phyloP scores from a whole-genome alignment of 768 basidiomycete genomes.

The Gelatoporia subvermispora region DNA sequence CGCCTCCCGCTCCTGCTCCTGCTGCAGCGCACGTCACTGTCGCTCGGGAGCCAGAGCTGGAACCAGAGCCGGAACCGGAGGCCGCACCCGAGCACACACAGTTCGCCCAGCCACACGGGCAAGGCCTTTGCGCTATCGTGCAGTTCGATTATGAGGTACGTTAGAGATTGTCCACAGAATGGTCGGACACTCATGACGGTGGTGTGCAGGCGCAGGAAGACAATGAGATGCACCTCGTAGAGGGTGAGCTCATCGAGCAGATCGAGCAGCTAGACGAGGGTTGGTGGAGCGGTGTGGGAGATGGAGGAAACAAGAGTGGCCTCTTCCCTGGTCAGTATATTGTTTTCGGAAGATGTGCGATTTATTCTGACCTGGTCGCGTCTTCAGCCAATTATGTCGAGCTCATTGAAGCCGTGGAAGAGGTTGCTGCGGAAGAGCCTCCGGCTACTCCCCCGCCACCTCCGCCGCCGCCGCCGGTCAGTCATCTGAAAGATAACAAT shows the following conservation, averaged over 20 bases:
- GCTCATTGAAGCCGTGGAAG: slow-evolving; percentile 47
- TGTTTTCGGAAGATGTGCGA: neutral
- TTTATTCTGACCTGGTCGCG: neutral
- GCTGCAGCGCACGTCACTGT: slow-evolving; percentile 12
- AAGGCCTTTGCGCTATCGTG: slow-evolving; percentile 69
- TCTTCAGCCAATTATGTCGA: slow-evolving; percentile 82
- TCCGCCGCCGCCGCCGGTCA: slow-evolving; percentile 46
- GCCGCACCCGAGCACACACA: slow-evolving; percentile 37
- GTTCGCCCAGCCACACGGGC: slow-evolving; percentile 29
- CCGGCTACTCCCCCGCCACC: slow-evolving; percentile 49
- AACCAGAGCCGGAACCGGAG: slow-evolving; percentile 39
- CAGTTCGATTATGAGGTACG: slow-evolving; percentile 74
- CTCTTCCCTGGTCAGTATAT: slow-evolving; percentile 71
- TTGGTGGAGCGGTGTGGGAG: slow-evolving; percentile 85
- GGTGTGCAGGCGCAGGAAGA: slow-evolving; percentile 64
- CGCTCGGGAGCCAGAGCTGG: slow-evolving; percentile 25
- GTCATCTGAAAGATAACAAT: neutral
- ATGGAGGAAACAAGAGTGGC: slow-evolving; percentile 62
- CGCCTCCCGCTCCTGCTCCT: slow-evolving; percentile 30
- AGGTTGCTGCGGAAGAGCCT: slow-evolving; percentile 34
- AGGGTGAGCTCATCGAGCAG: slow-evolving; percentile 78
- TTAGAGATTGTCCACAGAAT: neutral
- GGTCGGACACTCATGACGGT: neutral
- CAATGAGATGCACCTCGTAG: slow-evolving; percentile 75
- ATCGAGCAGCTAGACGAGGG: slow-evolving; percentile 84